phyloP scores from a whole-genome alignment of 2,329 filamentous ascomycete genomes.

The Aquanectria penicillioides region DNA sequence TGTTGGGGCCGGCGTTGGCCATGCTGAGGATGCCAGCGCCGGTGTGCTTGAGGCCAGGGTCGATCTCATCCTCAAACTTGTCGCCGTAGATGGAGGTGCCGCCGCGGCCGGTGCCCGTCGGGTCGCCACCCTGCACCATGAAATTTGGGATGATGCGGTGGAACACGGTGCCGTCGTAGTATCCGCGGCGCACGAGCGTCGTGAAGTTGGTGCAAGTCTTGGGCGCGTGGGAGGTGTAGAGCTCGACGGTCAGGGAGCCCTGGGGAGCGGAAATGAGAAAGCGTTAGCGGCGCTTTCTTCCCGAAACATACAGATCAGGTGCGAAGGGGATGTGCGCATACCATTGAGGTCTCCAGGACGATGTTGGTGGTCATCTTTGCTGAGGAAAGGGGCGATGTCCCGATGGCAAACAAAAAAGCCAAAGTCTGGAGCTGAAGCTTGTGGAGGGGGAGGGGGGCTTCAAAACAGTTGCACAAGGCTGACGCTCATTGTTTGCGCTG shows the following conservation, averaged over 20 bases:
- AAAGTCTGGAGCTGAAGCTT: constrained; percentile 8
- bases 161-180: constrained; percentile 88
- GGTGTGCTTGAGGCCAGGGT: constrained; percentile 82
- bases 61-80: constrained; percentile 94
- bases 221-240: constrained; percentile 90
- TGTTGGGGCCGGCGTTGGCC: constrained; percentile 94
- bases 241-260: constrained; percentile 87
- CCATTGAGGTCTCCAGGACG: constrained; percentile 86
- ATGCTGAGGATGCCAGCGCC: constrained; percentile 94
- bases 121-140: constrained; percentile 96
- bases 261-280: constrained; percentile 47
- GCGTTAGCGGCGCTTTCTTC: not conserved
- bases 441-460: constrained; percentile 8
- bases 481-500: not conserved
- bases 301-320: not conserved
- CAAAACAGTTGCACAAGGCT: not conserved
- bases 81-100: constrained; percentile 91
- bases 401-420: too few relatives aligned
- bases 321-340: constrained; percentile 47
- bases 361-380: constrained; percentile 79
- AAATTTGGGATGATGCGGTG: constrained; percentile 96
- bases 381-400: not conserved
- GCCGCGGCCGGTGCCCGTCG: constrained; percentile 91
- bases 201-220: constrained; percentile 90
- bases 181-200: constrained; percentile 81